phyloP scores from a whole-genome alignment of 2,329 filamentous ascomycete genomes.

The Phialocephala sp. region DNA sequence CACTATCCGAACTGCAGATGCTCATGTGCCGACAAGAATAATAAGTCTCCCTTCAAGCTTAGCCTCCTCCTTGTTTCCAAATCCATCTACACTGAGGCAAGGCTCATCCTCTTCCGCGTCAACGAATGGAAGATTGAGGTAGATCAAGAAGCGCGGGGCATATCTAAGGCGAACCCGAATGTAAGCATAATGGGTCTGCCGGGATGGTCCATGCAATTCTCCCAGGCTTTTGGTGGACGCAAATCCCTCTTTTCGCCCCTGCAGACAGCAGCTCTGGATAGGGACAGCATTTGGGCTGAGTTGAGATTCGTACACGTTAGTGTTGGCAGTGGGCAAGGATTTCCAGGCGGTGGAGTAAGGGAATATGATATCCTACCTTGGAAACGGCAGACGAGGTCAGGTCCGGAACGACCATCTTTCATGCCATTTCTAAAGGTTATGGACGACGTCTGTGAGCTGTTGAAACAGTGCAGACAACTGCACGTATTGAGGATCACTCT shows the following conservation, averaged over 20 bases:
- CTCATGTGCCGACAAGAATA: neutral
- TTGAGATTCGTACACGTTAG: constrained; percentile 4
- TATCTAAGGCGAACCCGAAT: neutral
- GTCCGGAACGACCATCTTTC: constrained; percentile 13
- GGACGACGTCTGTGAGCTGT: constrained; percentile 7
- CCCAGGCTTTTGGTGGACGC: neutral
- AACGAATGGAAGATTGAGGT: constrained; percentile 11
- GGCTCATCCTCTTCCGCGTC: constrained; percentile 6
- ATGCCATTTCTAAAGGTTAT: constrained; percentile 5
- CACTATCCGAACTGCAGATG: neutral
- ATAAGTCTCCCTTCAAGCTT: neutral
- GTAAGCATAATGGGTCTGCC: constrained; percentile 6
- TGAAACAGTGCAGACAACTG: constrained; percentile 3
- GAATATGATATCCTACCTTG: constrained; percentile 9
- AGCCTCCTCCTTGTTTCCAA: constrained; percentile 6
- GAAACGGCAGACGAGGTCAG: constrained; percentile 10
- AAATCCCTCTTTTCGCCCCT: neutral
- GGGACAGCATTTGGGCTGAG: constrained; percentile 5
- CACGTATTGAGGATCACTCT: neutral
- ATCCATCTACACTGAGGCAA: neutral
- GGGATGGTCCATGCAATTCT: constrained; percentile 1
- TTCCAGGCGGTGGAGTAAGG: neutral
- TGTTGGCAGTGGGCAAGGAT: neutral
- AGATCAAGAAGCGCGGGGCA: neutral
- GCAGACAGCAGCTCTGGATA: constrained; percentile 4